Evolutionary conservation across 352 stramenopile genomes (phyloP).

Genomic region (Pythium periplocum): DNA sequence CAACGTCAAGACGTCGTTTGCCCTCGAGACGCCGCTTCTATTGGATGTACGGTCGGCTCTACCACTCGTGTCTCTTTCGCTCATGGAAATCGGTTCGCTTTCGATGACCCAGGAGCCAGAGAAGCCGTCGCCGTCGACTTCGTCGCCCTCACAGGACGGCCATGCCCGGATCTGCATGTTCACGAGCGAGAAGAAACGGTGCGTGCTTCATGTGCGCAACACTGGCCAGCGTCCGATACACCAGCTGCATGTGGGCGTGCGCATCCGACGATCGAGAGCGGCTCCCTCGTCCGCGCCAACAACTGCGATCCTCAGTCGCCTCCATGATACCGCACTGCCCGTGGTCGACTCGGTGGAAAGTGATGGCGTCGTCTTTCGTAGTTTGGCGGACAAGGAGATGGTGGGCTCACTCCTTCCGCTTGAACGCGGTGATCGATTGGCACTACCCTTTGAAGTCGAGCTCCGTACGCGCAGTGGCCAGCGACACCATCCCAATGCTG

Average conservation of each 20-base stretch:
- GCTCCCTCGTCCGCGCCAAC: not conserved
- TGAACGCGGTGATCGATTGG: slow-evolving; percentile 11
- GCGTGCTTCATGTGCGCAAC: slow-evolving; percentile 46
- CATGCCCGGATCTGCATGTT: slow-evolving; percentile 57
- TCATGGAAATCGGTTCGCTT: slow-evolving; percentile 38
- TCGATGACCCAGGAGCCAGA: too few relatives aligned
- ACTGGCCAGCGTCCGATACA: slow-evolving; percentile 35
- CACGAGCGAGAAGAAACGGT: slow-evolving; percentile 55
- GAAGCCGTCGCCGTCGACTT: not conserved
- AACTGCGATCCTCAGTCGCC: slow-evolving; percentile 3
- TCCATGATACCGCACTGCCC: too few relatives aligned
- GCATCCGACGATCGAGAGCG: slow-evolving; percentile 4
- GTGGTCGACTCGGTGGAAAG: slow-evolving; percentile 3
- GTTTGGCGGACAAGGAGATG: not conserved
- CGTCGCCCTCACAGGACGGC: not conserved
- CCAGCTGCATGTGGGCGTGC: slow-evolving; percentile 19
- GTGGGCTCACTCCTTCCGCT: slow-evolving; percentile 12
- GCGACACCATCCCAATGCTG: too few relatives aligned
- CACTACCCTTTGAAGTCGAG: slow-evolving; percentile 20
- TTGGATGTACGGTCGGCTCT: slow-evolving; percentile 42
- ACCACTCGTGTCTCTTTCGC: slow-evolving; percentile 38
- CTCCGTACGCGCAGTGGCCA: not conserved
- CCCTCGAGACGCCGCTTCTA: slow-evolving; percentile 17
- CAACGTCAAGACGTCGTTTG: slow-evolving; percentile 58
- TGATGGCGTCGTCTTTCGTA: slow-evolving; percentile 12